Base-by-base conservation (phyloP, 805 yeast genomes). In the Ogataea angusta region DNA sequence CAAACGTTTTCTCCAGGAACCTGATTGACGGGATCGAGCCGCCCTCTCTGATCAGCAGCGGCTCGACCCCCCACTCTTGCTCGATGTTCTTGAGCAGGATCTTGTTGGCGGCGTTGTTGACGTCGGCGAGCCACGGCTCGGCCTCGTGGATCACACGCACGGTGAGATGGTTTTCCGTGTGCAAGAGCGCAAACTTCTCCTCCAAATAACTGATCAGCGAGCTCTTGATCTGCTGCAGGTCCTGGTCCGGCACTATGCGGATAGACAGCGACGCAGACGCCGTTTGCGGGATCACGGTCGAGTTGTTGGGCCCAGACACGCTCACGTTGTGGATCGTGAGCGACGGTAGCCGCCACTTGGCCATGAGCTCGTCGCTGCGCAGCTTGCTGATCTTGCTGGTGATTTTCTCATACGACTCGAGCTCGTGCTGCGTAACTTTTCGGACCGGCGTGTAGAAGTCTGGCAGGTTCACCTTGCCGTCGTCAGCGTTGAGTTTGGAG, bases 111-210 rank as follows among this genome's bases (percentile, higher is more conserved):
- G 71, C 72, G 55, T 86, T 89, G 10, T 70, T 63, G 10, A 90
- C 84, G 52, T 93, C 89, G 4, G 97, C 98, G 8, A 91, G 66
- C 99, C 99, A 91, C 2, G 97, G 95, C 53, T 90, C 97, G 0
- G 96, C 95, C 56, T 85, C 91, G 55, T 88, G 89, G 43, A 81
- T 72, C 30, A 90, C 72, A 17, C 73, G 68, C 15, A 90, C 65
- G 10, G 64, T 60, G 26, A 91, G 53, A 21, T 73, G 71, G 59
- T 93, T 93, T 5, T 73, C 75, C 0, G 93, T 74, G 2, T 69
- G 54, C 23, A 87, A 60, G 10, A 56, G 54, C 0, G 57, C 52
- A 50, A 88, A 91, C 30, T 67, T 58, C 0, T 64, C 49, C 0
- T 63, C 51, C 31, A 93, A 50, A 52, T 70, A 80, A 0, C 58